phyloP scores from a whole-genome alignment of 2,329 filamentous ascomycete genomes.

The Tolypocladium ovalisporum region DNA sequence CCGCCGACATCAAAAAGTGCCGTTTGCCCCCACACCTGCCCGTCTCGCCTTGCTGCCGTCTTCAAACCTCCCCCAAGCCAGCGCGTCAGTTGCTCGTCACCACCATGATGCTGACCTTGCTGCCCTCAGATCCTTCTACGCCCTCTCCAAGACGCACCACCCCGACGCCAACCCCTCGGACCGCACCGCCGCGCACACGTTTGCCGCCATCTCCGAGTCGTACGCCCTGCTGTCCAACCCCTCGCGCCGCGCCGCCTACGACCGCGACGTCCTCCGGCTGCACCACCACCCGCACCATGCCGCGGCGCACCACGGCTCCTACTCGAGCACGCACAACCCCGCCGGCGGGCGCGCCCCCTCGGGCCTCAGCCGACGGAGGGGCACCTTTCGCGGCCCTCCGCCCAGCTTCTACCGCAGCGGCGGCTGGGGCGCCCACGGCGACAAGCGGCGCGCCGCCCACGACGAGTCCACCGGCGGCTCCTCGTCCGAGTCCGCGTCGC shows the following conservation, averaged over 20 bases:
- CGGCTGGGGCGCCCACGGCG: constrained; percentile 58
- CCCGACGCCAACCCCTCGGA: constrained; percentile 81
- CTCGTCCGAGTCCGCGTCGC: no score
- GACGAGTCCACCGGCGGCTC: constrained; percentile 24
- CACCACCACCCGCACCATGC: constrained; percentile 14
- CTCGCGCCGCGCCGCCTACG: constrained; percentile 69
- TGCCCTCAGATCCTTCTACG: constrained; percentile 63
- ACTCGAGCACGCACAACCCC: constrained; percentile 42
- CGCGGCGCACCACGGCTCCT: constrained; percentile 31
- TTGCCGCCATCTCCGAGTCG: constrained; percentile 74
- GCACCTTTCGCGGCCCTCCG: constrained; percentile 73
- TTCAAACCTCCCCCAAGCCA: no score
- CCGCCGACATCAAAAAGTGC: constrained; percentile 75
- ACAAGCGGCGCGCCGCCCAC: constrained; percentile 46
- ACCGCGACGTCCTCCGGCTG: constrained; percentile 51
- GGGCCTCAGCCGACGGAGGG: constrained; percentile 66
- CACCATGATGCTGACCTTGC: background rate
- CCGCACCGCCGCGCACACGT: constrained; percentile 60
- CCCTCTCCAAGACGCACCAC: constrained; percentile 83
- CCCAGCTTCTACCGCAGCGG: constrained; percentile 79
- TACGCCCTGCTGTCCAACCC: constrained; percentile 67
- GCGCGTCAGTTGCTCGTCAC: background rate
- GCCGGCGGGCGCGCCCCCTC: constrained; percentile 69
- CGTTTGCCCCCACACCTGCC: constrained; percentile 1
- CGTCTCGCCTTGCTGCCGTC: no score